These are phyloP conservation scores for Pseudogymnoascus sp. DNA, from an alignment of 2,329 filamentous ascomycete genomes.

Conservation along the genomic window DNA sequence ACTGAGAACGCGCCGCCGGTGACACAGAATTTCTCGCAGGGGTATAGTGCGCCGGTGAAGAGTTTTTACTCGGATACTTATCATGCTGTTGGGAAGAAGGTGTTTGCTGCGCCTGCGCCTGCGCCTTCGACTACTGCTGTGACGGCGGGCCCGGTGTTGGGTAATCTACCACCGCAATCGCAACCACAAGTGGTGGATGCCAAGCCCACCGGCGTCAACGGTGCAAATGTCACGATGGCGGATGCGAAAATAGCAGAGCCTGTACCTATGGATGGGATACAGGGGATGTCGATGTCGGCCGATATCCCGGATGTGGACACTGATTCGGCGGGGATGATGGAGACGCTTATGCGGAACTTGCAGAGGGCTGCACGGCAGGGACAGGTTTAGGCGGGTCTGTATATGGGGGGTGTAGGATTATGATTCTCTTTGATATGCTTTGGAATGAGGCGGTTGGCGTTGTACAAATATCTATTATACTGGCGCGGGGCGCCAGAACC, in stretches of 20 bases:
- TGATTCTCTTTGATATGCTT: not conserved
- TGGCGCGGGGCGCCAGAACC: not conserved
- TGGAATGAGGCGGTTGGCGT: not conserved
- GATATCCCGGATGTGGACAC: not conserved
- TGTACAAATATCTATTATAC: conserved; percentile 3
- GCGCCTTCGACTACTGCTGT: not conserved
- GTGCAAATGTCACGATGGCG: not conserved
- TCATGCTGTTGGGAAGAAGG: not conserved
- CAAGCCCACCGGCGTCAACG: not conserved
- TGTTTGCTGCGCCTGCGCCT: not conserved
- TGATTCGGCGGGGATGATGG: not conserved
- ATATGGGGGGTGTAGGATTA: not conserved
- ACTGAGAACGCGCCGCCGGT: not conserved
- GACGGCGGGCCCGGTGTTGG: not conserved
- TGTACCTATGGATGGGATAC: not conserved
- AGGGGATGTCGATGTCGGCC: not conserved
- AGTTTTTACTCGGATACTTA: not conserved
- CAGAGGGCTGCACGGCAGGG: not conserved
- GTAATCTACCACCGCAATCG: not conserved
- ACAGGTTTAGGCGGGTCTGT: not conserved
- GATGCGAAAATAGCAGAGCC: not conserved
- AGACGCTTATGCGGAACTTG: conserved; percentile 5
- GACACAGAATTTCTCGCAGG: not conserved
- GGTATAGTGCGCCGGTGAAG: not conserved
- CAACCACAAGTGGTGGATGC: not conserved